These are phyloP conservation scores for Globisporangium emineosum DNA, from an alignment of 352 stramenopile species.

Conservation along the genomic window DNA sequence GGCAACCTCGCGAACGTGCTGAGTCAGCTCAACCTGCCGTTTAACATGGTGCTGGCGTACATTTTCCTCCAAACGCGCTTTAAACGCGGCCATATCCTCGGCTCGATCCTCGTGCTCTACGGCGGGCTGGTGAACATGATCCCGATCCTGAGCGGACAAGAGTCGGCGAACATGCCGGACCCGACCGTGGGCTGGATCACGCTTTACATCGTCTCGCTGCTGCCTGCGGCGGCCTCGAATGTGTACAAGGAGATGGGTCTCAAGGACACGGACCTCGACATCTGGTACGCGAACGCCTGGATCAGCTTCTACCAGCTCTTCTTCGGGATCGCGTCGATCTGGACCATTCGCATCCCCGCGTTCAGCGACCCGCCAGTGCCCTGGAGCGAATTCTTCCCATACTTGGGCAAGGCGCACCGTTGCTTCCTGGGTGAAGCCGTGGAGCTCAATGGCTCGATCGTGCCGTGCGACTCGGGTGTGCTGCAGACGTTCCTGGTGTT, in stretches of 20 bases:
- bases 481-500: constrained; percentile 78
- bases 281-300: constrained; percentile 88
- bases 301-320: constrained; percentile 84
- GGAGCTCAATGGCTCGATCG: constrained; percentile 53
- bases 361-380: constrained; percentile 79
- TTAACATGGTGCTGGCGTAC: constrained; percentile 86
- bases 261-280: constrained; percentile 85
- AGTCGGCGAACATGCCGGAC: constrained; percentile 70
- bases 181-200: constrained; percentile 71
- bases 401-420: constrained; percentile 61
- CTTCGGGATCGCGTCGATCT: constrained; percentile 65
- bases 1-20: constrained; percentile 85
- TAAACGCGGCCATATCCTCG: constrained; percentile 81
- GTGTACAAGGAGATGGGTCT: constrained; percentile 89
- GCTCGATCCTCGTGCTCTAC: constrained; percentile 84
- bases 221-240: constrained; percentile 72
- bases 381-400: constrained; percentile 66
- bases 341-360: constrained; percentile 74
- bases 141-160: constrained; percentile 60
- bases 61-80: constrained; percentile 76
- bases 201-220: constrained; percentile 73
- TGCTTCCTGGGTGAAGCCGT: constrained; percentile 77
- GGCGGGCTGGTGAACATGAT: constrained; percentile 85
- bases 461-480: constrained; percentile 64
- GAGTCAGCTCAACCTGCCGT: constrained; percentile 80